A percentile compares a stretch with the other conserved stretches of the same genome.
Conservation (phyloP, 352 stramenopile species). For the Pythium brachiatum region DNA sequence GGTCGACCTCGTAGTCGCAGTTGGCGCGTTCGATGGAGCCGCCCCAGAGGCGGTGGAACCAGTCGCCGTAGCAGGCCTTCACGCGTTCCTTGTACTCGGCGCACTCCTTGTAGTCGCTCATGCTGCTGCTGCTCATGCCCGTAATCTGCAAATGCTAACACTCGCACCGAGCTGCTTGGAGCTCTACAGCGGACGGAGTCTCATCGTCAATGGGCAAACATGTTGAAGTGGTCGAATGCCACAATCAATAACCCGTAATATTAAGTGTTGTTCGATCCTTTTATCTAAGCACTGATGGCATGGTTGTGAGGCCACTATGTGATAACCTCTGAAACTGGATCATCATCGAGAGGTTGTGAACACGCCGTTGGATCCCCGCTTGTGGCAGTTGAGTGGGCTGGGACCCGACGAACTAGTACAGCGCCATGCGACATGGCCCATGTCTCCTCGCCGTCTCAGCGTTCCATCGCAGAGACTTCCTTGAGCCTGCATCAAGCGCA, state of each 20-base stretch:
- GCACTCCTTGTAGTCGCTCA: constrained; percentile 58
- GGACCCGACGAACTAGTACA: not conserved
- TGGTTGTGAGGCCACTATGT: no score
- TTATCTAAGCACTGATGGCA: no score
- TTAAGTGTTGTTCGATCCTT: no score
- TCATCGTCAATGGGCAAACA: not conserved
- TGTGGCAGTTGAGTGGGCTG: not conserved
- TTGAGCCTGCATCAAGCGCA: not conserved
- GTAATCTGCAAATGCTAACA: constrained; percentile 12
- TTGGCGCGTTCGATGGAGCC: constrained; percentile 56
- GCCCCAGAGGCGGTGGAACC: constrained; percentile 75
- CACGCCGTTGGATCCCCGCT: not conserved
- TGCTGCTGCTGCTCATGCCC: not conserved
- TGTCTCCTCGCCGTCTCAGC: not conserved
- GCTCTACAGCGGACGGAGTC: not conserved
- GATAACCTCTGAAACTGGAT: not conserved
- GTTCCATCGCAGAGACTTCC: not conserved
- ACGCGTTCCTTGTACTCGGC: constrained; percentile 75
- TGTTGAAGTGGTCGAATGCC: not conserved
- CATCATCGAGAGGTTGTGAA: not conserved
- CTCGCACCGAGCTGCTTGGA: no score
- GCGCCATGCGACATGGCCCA: no score
- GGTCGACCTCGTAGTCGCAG: constrained; percentile 70
- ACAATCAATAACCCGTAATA: not conserved
- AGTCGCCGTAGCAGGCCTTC: constrained; percentile 79